Evolutionary conservation across 176 grass and related monocot genomes (phyloP).

Genomic region (Secale cereale): DNA sequence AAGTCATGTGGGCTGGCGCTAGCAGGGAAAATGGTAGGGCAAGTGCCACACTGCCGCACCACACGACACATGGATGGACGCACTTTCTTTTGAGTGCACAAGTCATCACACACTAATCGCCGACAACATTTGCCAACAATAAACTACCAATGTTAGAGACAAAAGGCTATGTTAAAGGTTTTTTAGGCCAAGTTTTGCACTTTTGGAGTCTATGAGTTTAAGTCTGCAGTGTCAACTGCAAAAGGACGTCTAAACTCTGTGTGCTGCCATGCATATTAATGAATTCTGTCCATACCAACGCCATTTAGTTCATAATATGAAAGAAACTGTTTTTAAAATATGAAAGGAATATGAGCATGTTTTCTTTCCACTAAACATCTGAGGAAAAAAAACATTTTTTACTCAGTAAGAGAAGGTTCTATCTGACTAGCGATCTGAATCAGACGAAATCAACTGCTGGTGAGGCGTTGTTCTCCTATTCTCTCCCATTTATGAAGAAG

Average conservation of each 20-base stretch:
- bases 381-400: no score
- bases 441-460: not conserved
- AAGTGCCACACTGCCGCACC: conserved; percentile 4
- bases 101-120: conserved; percentile 12
- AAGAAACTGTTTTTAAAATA: not conserved
- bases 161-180: not conserved
- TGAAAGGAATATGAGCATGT: not conserved
- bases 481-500: not conserved
- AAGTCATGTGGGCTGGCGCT: conserved; percentile 33
- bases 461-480: not conserved
- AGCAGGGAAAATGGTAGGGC: conserved; percentile 23
- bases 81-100: conserved; percentile 31
- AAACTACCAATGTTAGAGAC: conserved; percentile 3
- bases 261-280: not conserved
- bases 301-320: not conserved
- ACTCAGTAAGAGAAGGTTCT: not conserved
- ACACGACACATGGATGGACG: not conserved
- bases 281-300: not conserved
- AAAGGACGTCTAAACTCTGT: not conserved
- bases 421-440: not conserved
- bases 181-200: not conserved
- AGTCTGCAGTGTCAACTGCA: not conserved
- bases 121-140: conserved; percentile 8
- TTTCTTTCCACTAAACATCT: not conserved
- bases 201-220: not conserved